phyloP scores from a whole-genome alignment of 768 basidiomycete species.

The Mycena alexandri region DNA sequence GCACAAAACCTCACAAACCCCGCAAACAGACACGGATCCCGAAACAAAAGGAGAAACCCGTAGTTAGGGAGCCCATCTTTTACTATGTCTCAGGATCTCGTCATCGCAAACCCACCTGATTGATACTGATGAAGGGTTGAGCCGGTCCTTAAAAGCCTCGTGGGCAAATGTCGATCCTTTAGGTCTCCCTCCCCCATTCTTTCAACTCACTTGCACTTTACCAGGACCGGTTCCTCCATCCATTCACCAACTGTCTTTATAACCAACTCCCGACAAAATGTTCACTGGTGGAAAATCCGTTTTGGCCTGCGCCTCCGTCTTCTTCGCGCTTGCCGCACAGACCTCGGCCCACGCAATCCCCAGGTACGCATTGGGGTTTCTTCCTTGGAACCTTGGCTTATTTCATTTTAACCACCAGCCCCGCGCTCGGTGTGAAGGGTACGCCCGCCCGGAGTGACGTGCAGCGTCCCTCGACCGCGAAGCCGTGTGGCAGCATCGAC shows the following conservation, averaged over 20 bases:
- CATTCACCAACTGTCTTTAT: conserved; percentile 20
- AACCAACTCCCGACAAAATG: conserved; percentile 20
- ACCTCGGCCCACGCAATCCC: conserved; percentile 33
- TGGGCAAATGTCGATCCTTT: not conserved
- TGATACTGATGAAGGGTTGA: not conserved
- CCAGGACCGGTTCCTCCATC: conserved; percentile 38
- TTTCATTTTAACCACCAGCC: conserved; percentile 7
- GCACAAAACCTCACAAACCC: too few relatives aligned
- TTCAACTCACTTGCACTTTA: conserved; percentile 18
- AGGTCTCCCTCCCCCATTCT: conserved; percentile 30
- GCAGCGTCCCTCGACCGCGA: conserved; percentile 36
- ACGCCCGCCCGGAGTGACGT: conserved; percentile 34
- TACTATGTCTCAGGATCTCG: conserved; percentile 26
- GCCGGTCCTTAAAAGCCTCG: not conserved
- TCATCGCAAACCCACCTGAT: conserved; percentile 31
- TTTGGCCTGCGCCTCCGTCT: conserved; percentile 28
- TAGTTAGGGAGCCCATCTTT: conserved; percentile 25
- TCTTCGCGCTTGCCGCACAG: conserved; percentile 35
- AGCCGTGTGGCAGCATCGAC: conserved; percentile 38
- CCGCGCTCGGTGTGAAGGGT: conserved; percentile 36
- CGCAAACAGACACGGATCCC: too few relatives aligned
- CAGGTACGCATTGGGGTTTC: conserved; percentile 8
- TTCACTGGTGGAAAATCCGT: conserved; percentile 37
- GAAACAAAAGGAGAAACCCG: conserved; percentile 23
- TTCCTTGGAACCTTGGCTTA: not conserved